These are phyloP conservation scores for Xylaria cubensis DNA, from an alignment of 495 filamentous ascomycete genomes.

Conservation along the genomic window DNA sequence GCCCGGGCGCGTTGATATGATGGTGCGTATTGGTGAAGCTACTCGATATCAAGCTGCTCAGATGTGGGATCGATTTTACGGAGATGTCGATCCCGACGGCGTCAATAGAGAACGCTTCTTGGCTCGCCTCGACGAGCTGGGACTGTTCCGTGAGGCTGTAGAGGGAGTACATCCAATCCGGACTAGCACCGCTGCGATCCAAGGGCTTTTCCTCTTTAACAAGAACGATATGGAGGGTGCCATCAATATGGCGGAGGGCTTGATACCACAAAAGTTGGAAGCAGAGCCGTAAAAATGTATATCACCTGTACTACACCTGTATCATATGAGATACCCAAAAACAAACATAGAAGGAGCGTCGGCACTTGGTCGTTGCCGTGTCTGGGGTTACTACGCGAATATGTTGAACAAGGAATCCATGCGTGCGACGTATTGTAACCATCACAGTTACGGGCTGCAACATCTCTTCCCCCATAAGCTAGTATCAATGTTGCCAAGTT, in stretches of 20 bases:
- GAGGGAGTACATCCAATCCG: slow-evolving; percentile 52
- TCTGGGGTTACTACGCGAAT: no score
- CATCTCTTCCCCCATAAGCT: no score
- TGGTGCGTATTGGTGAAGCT: slow-evolving; percentile 85
- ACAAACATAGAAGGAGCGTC: slow-evolving; percentile 2
- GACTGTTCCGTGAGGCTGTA: slow-evolving; percentile 50
- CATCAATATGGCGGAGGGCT: slow-evolving; percentile 74
- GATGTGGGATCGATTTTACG: slow-evolving; percentile 96
- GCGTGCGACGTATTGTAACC: neutral
- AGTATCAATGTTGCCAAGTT: no score
- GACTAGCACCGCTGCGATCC: slow-evolving; percentile 86
- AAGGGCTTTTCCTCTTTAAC: slow-evolving; percentile 93
- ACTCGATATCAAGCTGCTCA: slow-evolving; percentile 80
- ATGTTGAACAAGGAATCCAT: neutral
- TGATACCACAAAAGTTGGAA: slow-evolving; percentile 63
- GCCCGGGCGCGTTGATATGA: slow-evolving; percentile 93
- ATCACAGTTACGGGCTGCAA: neutral
- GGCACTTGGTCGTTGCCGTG: neutral
- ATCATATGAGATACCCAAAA: slow-evolving; percentile 39
- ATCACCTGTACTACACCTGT: slow-evolving; percentile 22
- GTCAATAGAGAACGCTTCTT: slow-evolving; percentile 62
- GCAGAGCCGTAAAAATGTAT: slow-evolving; percentile 41
- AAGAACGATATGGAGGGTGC: slow-evolving; percentile 89
- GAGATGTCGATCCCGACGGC: slow-evolving; percentile 73
- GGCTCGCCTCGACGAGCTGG: slow-evolving; percentile 53